phyloP scores from a whole-genome alignment of 2,329 filamentous ascomycete genomes.

The Laburnicola sp. region DNA sequence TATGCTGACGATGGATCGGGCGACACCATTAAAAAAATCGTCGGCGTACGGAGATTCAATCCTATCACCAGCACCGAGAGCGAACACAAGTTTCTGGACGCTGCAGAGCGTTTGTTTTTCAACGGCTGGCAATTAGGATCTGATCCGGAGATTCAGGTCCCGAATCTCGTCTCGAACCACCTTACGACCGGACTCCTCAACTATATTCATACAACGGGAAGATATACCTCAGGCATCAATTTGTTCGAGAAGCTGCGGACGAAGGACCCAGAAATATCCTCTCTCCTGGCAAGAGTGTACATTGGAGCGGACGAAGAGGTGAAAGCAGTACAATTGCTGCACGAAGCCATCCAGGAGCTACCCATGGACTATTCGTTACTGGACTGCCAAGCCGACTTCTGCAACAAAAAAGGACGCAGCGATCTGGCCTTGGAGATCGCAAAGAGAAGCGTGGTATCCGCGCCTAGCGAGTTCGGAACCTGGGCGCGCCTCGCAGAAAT shows the following conservation, averaged over 20 bases:
- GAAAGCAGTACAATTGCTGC: slow-evolving; percentile 84
- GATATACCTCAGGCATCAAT: slow-evolving; percentile 94
- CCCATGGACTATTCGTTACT: slow-evolving; percentile 98
- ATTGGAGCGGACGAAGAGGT: slow-evolving; percentile 97
- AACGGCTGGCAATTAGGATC: slow-evolving; percentile 94
- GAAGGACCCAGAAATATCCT: slow-evolving; percentile 91
- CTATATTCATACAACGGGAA: slow-evolving; percentile 93
- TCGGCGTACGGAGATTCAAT: slow-evolving; percentile 96
- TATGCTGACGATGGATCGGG: slow-evolving; percentile 96
- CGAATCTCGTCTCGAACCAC: slow-evolving; percentile 95
- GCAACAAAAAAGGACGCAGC: slow-evolving; percentile 82
- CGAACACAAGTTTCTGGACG: slow-evolving; percentile 92
- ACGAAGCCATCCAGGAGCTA: slow-evolving; percentile 84
- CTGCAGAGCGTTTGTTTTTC: slow-evolving; percentile 94
- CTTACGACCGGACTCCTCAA: slow-evolving; percentile 89
- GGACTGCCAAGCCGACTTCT: slow-evolving; percentile 90
- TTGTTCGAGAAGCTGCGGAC: slow-evolving; percentile 93
- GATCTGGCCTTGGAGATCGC: slow-evolving; percentile 90
- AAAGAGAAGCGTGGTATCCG: slow-evolving; percentile 90
- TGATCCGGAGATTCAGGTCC: slow-evolving; percentile 95
- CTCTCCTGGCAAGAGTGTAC: slow-evolving; percentile 84
- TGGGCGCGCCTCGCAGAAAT: slow-evolving; percentile 94
- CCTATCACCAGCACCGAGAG: slow-evolving; percentile 98
- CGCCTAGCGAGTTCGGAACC: slow-evolving; percentile 94
- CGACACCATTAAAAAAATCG: slow-evolving; percentile 93